Conservation (phyloP, 2,329 filamentous ascomycete genomes). For the Trichoderma sp. region DNA sequence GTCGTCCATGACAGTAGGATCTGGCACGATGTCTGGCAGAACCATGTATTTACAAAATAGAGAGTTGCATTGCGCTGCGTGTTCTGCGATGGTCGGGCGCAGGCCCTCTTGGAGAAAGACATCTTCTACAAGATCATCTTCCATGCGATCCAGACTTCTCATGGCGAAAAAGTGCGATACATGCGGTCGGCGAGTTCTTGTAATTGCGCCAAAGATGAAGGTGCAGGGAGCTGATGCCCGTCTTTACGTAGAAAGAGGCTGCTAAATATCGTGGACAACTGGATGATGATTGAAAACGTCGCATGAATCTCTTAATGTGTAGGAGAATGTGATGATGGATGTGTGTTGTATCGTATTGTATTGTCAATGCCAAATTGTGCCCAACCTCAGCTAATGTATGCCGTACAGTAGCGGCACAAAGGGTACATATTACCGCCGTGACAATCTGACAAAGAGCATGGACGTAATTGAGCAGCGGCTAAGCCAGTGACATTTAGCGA, state of each 20-base stretch:
- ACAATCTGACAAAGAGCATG: not conserved
- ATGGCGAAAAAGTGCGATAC: not conserved
- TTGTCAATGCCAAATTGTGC: not conserved
- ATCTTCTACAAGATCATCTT: conserved; percentile 1
- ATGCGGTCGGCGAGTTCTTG: not conserved
- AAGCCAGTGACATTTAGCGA: not conserved
- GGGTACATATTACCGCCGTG: not conserved
- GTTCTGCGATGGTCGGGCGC: conserved; percentile 2
- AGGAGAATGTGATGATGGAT: not conserved
- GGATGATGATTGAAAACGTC: not conserved
- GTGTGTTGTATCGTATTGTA: not conserved
- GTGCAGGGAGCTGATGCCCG: not conserved
- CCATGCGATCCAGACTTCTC: not conserved
- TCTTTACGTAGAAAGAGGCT: not conserved
- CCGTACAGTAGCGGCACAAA: not conserved
- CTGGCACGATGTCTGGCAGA: not conserved
- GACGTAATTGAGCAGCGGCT: not conserved
- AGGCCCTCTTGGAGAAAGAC: conserved; percentile 12
- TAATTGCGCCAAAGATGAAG: not conserved
- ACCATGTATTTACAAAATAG: not conserved
- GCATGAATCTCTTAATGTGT: not conserved
- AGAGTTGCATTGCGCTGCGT: not conserved
- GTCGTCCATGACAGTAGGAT: not conserved
- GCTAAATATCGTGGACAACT: not conserved
- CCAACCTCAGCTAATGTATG: not conserved